Conservation (phyloP, 805 yeast genomes). For the Candida succiphila region DNA sequence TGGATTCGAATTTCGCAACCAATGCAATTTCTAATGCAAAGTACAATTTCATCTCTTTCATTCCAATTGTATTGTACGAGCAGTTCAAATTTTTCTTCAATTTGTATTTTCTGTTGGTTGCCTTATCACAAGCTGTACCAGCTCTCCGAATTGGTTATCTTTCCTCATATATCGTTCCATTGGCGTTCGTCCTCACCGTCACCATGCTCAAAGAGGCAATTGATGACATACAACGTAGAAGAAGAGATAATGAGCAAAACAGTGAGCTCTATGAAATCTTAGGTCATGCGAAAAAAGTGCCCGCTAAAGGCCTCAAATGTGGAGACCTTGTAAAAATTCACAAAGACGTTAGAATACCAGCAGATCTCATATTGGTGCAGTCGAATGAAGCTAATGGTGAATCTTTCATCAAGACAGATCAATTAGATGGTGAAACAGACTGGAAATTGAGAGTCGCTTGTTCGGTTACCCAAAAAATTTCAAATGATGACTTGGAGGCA, state of each 20-base stretch:
- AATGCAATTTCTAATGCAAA: constrained; percentile 92
- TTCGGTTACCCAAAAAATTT: constrained; percentile 54
- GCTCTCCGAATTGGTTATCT: constrained; percentile 86
- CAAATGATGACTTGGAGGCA: constrained; percentile 40
- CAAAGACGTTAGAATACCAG: constrained; percentile 85
- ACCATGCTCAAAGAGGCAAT: constrained; percentile 95
- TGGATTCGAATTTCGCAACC: constrained; percentile 33
- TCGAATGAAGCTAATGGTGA: constrained; percentile 80
- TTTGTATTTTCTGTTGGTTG: constrained; percentile 83
- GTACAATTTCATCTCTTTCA: constrained; percentile 77
- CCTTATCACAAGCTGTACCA: constrained; percentile 87
- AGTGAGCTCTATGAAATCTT: constrained; percentile 72
- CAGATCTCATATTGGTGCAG: constrained; percentile 80
- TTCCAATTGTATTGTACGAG: constrained; percentile 84
- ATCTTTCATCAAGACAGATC: constrained; percentile 92
- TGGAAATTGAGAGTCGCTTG: constrained; percentile 89
- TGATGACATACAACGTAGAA: constrained; percentile 85
- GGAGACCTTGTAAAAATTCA: constrained; percentile 78
- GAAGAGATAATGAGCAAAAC: constrained; percentile 86
- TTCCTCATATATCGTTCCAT: constrained; percentile 87
- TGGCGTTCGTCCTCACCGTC: constrained; percentile 83
- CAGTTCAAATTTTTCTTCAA: constrained; percentile 97
- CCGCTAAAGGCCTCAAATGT: constrained; percentile 58
- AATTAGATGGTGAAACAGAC: constrained; percentile 97
- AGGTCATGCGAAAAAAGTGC: constrained; percentile 31